Percentiles rank a stretch among this genome's conserved stretches.
Evolutionary conservation across 352 stramenopile genomes (phyloP).

Genomic region (Pythium sukuiense): DNA sequence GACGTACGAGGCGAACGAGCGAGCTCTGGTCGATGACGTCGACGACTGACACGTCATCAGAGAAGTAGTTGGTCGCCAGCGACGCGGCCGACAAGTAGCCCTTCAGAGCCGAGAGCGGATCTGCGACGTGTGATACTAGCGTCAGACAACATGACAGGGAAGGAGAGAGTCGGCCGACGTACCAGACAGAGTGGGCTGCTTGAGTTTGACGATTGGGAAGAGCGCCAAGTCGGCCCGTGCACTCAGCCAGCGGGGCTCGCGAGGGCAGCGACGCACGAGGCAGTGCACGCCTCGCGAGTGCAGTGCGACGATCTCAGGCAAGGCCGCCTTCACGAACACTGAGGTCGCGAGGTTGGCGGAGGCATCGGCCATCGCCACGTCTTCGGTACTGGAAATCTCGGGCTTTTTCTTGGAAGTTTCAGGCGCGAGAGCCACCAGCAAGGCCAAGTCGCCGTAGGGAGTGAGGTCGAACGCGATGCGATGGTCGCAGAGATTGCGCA

Average conservation of each 20-base stretch:
- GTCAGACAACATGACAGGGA: background rate
- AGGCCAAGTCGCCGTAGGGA: slow-evolving; percentile 77
- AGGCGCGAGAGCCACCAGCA: slow-evolving; percentile 69
- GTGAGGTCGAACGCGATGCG: slow-evolving; percentile 80
- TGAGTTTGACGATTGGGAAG: slow-evolving; percentile 72
- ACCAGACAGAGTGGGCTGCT: slow-evolving; percentile 61
- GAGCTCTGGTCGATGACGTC: slow-evolving; percentile 85
- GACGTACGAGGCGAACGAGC: slow-evolving; percentile 73
- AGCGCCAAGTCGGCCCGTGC: slow-evolving; percentile 65
- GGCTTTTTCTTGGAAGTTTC: slow-evolving; percentile 38
- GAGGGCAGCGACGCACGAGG: slow-evolving; percentile 56
- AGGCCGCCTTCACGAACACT: slow-evolving; percentile 52
- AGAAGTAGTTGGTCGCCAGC: slow-evolving; percentile 83
- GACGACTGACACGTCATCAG: slow-evolving; percentile 62
- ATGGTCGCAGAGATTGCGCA: slow-evolving; percentile 76
- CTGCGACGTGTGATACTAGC: slow-evolving; percentile 29
- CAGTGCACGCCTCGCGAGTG: slow-evolving; percentile 49
- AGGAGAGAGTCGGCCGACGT: background rate
- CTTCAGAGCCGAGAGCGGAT: slow-evolving; percentile 63
- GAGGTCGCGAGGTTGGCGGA: slow-evolving; percentile 37
- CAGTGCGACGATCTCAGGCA: slow-evolving; percentile 60
- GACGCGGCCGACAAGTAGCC: slow-evolving; percentile 76
- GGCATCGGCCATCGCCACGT: slow-evolving; percentile 17
- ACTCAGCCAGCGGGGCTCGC: slow-evolving; percentile 82
- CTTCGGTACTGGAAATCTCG: slow-evolving; percentile 23